phyloP scores from a whole-genome alignment of 495 filamentous ascomycete genomes.

The Halenospora varia region DNA sequence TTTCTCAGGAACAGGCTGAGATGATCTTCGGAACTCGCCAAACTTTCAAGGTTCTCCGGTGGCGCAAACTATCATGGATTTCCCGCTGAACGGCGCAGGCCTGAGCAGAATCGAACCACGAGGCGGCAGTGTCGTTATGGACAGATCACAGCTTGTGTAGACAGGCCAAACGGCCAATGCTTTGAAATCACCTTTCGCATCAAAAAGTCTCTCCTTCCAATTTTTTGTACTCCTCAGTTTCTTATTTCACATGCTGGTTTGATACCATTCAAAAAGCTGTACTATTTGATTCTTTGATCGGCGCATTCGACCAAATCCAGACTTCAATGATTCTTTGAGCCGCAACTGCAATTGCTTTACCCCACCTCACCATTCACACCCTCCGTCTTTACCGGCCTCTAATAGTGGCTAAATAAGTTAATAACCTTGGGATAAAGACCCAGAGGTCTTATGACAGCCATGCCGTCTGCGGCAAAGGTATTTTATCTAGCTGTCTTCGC shows the following conservation, averaged over 20 bases:
- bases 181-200: background rate
- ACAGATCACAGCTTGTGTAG: background rate
- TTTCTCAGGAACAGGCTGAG: background rate
- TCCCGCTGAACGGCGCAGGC: background rate
- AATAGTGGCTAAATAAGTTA: constrained; percentile 11
- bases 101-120: background rate
- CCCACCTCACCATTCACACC: constrained; percentile 2
- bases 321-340: constrained; percentile 10
- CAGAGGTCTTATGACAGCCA: constrained; percentile 31
- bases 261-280: background rate
- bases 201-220: background rate
- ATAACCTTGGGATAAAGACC: constrained; percentile 8
- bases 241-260: background rate
- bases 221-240: background rate
- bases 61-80: background rate
- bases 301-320: constrained; percentile 3
- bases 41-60: background rate
- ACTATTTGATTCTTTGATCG: background rate
- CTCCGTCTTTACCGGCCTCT: background rate
- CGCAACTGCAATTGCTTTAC: background rate
- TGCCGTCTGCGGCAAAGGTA: constrained; percentile 62
- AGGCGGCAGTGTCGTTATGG: background rate
- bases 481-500: constrained; percentile 78
- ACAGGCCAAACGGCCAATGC: background rate
- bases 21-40: background rate